Percentiles rank a stretch among this genome's conserved stretches.
Evolutionary conservation across 108 stramenopile genomes (phyloP).

Genomic region (Stephanodiscus triporus): DNA sequence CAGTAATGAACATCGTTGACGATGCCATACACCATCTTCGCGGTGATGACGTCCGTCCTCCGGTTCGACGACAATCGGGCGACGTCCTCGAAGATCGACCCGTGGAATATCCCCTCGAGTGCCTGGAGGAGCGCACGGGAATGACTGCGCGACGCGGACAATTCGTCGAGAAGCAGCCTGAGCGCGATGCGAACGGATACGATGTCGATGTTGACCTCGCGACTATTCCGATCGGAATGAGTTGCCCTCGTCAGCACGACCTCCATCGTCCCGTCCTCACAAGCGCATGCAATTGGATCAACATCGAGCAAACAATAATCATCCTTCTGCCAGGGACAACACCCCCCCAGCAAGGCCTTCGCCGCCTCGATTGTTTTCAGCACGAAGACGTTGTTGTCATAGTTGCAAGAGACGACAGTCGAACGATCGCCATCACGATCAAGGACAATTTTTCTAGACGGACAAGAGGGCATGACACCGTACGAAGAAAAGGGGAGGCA

Average conservation of each 20-base stretch:
- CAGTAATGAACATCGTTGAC: conserved; percentile 52
- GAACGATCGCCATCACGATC: neutral
- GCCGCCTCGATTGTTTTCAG: neutral
- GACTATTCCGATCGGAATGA: neutral
- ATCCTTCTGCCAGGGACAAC: neutral
- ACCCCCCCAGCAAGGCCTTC: neutral
- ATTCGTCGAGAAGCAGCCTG: neutral
- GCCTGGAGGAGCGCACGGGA: conserved; percentile 18
- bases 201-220: neutral
- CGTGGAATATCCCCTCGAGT: conserved; percentile 9
- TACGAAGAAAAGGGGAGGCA: neutral
- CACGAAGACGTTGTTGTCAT: neutral
- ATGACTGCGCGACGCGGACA: neutral
- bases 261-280: neutral
- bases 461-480: neutral
- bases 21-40: conserved; percentile 52
- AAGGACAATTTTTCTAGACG: neutral
- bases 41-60: conserved; percentile 33
- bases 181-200: neutral
- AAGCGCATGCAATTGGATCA: neutral
- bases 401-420: neutral
- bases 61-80: conserved; percentile 9
- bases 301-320: neutral
- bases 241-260: neutral
- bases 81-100: conserved; percentile 35